Base-by-base conservation (phyloP, 805 yeast species). In the Nakazawaea sp. region DNA sequence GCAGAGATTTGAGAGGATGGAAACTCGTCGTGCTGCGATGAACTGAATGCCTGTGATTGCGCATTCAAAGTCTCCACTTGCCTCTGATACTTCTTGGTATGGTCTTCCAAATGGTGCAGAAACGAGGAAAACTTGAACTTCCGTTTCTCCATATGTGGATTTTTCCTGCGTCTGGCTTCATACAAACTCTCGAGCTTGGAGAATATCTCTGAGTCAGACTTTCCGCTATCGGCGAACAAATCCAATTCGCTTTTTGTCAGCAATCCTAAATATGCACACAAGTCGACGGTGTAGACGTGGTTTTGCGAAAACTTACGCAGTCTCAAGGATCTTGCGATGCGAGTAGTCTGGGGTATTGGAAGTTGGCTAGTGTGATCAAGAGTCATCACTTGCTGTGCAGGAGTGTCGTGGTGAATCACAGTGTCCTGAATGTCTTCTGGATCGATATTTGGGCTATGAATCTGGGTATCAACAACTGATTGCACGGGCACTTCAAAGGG, bases 211-310 rank as follows among this genome's bases (percentile, higher is more conserved):
- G 42, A 42, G 34, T 53, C 58, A 2, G 58, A 35, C 18, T 47
- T 38, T 0, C 62, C 62, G 27, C 47, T 43, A 7, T 56, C 56
- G 24, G 45, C 55, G 43, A 56, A 39, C 9, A 49, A 51, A 30
- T 54, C 57, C 25, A 61, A 40, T 7, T 44, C 42, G 21, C 49
- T 45, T 10, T 45, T 43, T 1, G 62, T 48, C 8, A 59, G 40
- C 3, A 61, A 40, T 3, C 64, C 64, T 2, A 59, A 42, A 38
- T 52, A 51, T 9, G 48, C 54, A 3, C 61, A 61, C 3, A 53
- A 46, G 36, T 61, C 64, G 2, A 60, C 55, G 9, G 59, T 50
- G 40, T 58, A 61, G 2, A 60, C 59, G 41, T 61, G 61, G 26
- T 53, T 53, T 38, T 58, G 62, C 2, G 59, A 49, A 32, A 56